Evolutionary conservation across 257 asterid species (phyloP), one percentile per base, ranked within the genome.

Genomic region (Lantana camara): DNA sequence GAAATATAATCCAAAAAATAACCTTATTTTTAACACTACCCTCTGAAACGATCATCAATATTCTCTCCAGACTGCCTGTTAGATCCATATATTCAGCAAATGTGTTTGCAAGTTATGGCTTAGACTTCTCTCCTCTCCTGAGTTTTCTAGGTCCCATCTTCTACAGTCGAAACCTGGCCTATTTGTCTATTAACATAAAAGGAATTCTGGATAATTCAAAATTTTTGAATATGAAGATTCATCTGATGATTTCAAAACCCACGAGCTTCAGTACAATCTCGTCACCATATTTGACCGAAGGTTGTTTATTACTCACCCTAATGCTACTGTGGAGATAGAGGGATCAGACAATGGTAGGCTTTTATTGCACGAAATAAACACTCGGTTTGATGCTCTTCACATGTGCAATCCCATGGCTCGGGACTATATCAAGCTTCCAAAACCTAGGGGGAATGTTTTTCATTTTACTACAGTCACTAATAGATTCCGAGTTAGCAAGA

Each of bases 341-440:
- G 63, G 77, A 3, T 71, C 71, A 0, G 71, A 29, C 12, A 56
- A 71, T 23, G 76, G 76, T 10, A 37, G 64, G 40, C 11, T 71
- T 30, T 66, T 63, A n/a, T 23, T 71, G 45, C 42, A 50, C 7
- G 34, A 41, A 12, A 5, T 7, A 13, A 48, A 8, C 9, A 9
- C 7, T 30, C 12, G n/a, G 1, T 35, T 14, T 0, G 37, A 70
- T 13, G 21, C 6, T 15, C 14, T 74, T 8, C 63, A 30, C 37
- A 3, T 80, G 13, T 80, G 82, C 75, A 80, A 83, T 62, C 86
- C 83, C 1, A 71, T 61, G 55, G 70, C 67, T 3, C 73, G 73
- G 0, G 80, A 76, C 1, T 76, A 59, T 20, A 64, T 74, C 24
- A 13, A 62, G 3, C 66, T 82, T 45, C 80, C 67, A 3, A 10